Conservation (phyloP, 106 monocot species). For the Allium cepa region DNA sequence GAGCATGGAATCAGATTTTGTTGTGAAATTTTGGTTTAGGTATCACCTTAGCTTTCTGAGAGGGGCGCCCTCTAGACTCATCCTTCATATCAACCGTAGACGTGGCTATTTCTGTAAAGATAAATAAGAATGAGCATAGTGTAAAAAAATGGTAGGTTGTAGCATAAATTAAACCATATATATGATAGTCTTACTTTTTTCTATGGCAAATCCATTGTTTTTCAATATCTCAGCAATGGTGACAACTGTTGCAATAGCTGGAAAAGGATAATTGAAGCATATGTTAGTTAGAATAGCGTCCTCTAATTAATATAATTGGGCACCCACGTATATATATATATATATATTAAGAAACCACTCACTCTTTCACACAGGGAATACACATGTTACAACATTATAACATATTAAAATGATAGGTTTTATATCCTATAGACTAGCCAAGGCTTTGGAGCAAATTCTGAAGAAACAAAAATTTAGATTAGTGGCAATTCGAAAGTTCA, state of each 20-base stretch:
- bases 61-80: constrained; percentile 38
- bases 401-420: too few species aligned
- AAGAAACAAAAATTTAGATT: too few species aligned
- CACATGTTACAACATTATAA: too few species aligned
- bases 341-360: too few species aligned
- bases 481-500: too few species aligned
- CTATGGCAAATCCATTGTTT: constrained; percentile 17
- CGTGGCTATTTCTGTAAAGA: constrained; percentile 29
- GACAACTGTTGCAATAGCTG: constrained; percentile 21
- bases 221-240: constrained; percentile 22
- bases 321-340: too few species aligned
- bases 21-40: neutral
- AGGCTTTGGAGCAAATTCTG: too few species aligned
- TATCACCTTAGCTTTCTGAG: constrained; percentile 33
- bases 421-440: too few species aligned
- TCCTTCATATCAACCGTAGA: constrained; percentile 51
- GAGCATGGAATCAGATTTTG: neutral
- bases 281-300: too few species aligned
- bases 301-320: too few species aligned
- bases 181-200: constrained; percentile 9
- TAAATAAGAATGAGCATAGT: neutral
- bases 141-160: neutral
- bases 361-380: too few species aligned
- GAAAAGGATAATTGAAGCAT: neutral
- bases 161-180: neutral